Evolutionary conservation across 345 rosid genomes (phyloP).

Genomic region (Dipteronia sinensis): DNA sequence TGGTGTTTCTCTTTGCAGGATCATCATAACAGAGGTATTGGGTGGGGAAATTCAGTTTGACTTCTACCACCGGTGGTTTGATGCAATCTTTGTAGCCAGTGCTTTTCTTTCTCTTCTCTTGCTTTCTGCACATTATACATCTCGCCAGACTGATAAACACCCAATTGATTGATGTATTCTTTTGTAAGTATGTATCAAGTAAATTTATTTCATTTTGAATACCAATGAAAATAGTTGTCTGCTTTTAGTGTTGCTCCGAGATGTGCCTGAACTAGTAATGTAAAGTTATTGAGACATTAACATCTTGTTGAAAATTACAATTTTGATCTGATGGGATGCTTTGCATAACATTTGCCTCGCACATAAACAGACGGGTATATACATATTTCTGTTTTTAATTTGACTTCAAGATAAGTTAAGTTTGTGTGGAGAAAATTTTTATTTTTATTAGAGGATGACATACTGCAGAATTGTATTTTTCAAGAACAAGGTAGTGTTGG

Average conservation of each 20-base stretch:
- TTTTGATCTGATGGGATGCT: not conserved
- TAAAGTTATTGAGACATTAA: not conserved
- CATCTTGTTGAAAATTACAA: not conserved
- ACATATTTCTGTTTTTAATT: not conserved
- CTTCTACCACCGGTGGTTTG: constrained; percentile 97
- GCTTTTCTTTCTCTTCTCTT: constrained; percentile 92
- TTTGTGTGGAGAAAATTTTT: too few relatives aligned
- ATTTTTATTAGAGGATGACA: too few relatives aligned
- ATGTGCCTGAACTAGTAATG: not conserved
- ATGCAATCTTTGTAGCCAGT: constrained; percentile 93
- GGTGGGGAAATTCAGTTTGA: constrained; percentile 99
- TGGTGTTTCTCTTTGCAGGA: constrained; percentile 51
- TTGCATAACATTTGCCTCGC: not conserved
- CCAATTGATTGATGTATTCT: constrained; percentile 60
- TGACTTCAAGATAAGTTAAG: too few relatives aligned
- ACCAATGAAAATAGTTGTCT: constrained; percentile 6
- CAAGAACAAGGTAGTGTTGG: too few relatives aligned
- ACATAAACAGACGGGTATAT: not conserved
- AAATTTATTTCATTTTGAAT: not conserved
- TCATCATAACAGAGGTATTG: constrained; percentile 88
- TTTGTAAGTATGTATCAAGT: constrained; percentile 29
- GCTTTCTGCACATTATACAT: constrained; percentile 92
- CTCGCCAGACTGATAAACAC: constrained; percentile 96
- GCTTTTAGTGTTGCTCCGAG: not conserved
- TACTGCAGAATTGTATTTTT: too few relatives aligned